Conservation (phyloP, 306 rosid genomes). For the Malus sylvestris region DNA sequence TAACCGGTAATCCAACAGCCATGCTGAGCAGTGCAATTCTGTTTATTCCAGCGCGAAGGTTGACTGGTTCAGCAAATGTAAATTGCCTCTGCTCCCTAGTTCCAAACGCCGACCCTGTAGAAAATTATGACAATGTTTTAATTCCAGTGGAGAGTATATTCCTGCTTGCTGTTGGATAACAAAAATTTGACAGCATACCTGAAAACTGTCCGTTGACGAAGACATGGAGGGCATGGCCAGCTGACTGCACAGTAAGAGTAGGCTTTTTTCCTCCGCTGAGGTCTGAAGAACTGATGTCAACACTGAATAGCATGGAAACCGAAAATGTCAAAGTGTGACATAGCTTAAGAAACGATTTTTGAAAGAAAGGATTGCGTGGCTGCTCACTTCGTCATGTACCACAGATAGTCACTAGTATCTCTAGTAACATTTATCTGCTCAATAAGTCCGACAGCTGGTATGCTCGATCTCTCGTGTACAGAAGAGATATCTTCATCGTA, state of each 20-base stretch:
- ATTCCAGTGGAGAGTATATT: neutral
- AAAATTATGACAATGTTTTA: neutral
- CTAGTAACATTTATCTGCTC: constrained; percentile 80
- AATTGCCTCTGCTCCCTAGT: constrained; percentile 57
- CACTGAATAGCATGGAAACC: constrained; percentile 37
- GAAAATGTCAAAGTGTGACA: neutral
- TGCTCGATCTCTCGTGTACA: constrained; percentile 45
- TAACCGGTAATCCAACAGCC: constrained; percentile 88
- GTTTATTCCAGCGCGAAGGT: constrained; percentile 66
- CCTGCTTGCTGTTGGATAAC: neutral
- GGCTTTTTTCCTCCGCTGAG: constrained; percentile 64
- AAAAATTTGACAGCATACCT: constrained; percentile 34
- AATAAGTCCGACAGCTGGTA: constrained; percentile 56
- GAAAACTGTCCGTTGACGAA: constrained; percentile 75
- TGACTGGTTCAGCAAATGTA: constrained; percentile 56
- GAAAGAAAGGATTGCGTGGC: neutral
- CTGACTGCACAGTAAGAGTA: constrained; percentile 60
- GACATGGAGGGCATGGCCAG: constrained; percentile 83
- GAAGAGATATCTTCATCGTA: constrained; percentile 72
- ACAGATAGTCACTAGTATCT: constrained; percentile 79
- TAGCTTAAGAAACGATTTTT: neutral
- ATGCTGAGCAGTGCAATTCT: constrained; percentile 80
- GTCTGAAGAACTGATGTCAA: constrained; percentile 67
- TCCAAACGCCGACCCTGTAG: constrained; percentile 82
- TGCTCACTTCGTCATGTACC: constrained; percentile 90